Percentiles rank a stretch among this genome's conserved stretches.
Evolutionary conservation across 495 filamentous ascomycete genomes (phyloP).

Genomic region (Lophiotrema nucula): DNA sequence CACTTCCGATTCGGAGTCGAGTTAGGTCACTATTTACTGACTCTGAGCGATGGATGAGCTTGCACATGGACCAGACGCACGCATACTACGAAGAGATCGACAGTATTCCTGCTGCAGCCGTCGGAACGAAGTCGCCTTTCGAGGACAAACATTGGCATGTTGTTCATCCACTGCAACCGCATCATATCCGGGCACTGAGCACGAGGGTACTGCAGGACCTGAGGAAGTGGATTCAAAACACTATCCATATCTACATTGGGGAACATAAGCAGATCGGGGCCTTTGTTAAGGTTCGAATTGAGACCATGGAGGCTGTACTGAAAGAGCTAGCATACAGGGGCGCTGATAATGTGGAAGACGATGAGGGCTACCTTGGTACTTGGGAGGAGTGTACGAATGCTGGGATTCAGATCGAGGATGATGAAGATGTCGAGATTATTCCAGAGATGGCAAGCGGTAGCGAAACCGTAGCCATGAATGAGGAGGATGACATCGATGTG

Average conservation of each 20-base stretch:
- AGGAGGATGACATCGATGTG: too few species aligned
- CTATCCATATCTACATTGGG: background rate
- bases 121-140: background rate
- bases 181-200: background rate
- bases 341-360: background rate
- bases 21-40: background rate
- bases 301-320: background rate
- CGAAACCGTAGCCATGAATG: too few species aligned
- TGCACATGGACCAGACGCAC: background rate
- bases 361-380: background rate
- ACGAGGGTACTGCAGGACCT: background rate
- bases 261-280: background rate
- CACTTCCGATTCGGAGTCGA: background rate
- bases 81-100: background rate
- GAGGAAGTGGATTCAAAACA: background rate
- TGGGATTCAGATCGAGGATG: too few species aligned
- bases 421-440: too few species aligned
- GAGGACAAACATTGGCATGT: background rate
- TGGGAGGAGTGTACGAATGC: too few species aligned
- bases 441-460: too few species aligned
- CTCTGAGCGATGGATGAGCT: too few species aligned
- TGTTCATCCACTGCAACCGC: background rate
- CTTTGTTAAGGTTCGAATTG: background rate
- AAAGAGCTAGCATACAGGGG: background rate
- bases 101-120: background rate